Base-by-base conservation (phyloP, 2,329 filamentous ascomycete genomes). In the Eutypa lata region DNA sequence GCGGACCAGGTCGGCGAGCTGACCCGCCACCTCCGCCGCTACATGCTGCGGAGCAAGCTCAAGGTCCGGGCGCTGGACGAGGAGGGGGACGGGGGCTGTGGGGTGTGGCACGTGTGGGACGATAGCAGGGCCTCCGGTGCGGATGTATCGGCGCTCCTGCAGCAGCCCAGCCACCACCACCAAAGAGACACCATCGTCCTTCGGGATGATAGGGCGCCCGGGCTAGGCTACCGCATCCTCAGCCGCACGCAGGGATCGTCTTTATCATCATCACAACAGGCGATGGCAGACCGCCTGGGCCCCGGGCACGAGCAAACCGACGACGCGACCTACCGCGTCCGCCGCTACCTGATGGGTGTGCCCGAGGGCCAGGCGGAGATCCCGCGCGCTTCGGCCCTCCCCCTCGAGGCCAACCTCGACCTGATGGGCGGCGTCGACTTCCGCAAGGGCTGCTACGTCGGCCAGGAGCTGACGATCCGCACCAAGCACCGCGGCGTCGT, bases 401-500 rank as follows among this genome's bases (percentile, higher is more conserved):
- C 94, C 1, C 87, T 92, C 70, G 93, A 97, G 72, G 87, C 81
- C 66, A 97, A 97, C 69, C 81, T 97, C 68, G 94, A 99, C 71
- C 74, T 90, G 54, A 90, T 90, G 80, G 81, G 83, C 47, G 94
- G 85, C 24, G 87, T 99, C 60, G 90, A 97, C 72, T 99, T 94
- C 75, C 85, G 85, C 66, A 99, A 99, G 75, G 94, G 94, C 7
- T 99, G 94, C 73, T 99, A 99, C 71, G 84, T 97, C 7, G 94
- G 94, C 0, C 94, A 99, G 73, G 94, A 99, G 71, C 80, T 99
- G 58, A 97, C 94, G 1, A 96, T 97, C 59, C 87, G 94, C 42
- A 99, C 94, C 1, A 88, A 92, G 68, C 94, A 99, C 72, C 92
- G 89, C 13, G 94, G 94, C 21, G 90, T 99, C 16, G 90, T 99